These are phyloP conservation scores for Raddia guianensis DNA, from an alignment of 176 grass and related monocot genomes.

Conservation along the genomic window DNA sequence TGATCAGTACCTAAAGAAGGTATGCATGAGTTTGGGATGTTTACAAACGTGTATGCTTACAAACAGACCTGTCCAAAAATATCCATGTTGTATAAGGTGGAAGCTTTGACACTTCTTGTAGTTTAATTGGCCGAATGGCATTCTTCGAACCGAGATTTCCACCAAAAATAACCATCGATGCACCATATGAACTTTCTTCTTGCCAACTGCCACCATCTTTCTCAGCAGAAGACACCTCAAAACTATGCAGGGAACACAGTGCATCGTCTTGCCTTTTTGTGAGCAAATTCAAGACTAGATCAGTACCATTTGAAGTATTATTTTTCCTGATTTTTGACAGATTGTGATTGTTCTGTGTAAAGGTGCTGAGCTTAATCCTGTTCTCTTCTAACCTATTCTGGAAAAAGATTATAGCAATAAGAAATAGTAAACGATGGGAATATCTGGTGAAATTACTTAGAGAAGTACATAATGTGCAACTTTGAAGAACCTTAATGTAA, in stretches of 20 bases:
- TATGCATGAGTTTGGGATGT: constrained; percentile 13
- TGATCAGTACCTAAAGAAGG: background rate
- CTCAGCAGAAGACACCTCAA: constrained; percentile 56
- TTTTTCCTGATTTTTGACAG: constrained; percentile 64
- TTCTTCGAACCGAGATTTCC: constrained; percentile 65
- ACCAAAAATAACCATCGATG: constrained; percentile 56
- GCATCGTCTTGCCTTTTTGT: constrained; percentile 79
- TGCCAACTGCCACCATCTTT: constrained; percentile 61
- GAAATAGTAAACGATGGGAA: background rate
- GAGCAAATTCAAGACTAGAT: constrained; percentile 65
- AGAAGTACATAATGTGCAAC: constrained; percentile 11
- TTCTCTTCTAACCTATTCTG: constrained; percentile 86
- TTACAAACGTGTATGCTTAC: constrained; percentile 27
- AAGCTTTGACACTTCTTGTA: constrained; percentile 57
- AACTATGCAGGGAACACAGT: constrained; percentile 54
- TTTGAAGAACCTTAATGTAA: constrained; percentile 75
- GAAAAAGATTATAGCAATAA: constrained; percentile 26
- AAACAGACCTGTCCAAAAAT: constrained; percentile 83
- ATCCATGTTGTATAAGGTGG: constrained; percentile 92
- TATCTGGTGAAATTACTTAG: constrained; percentile 2
- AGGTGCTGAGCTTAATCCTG: constrained; percentile 63
- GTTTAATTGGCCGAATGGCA: constrained; percentile 63
- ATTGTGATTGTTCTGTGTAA: constrained; percentile 62
- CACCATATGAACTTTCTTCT: constrained; percentile 65
- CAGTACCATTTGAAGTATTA: constrained; percentile 54